These are phyloP conservation scores for Populus tomentosa DNA, from an alignment of 441 rosid species.

Conservation along the genomic window DNA sequence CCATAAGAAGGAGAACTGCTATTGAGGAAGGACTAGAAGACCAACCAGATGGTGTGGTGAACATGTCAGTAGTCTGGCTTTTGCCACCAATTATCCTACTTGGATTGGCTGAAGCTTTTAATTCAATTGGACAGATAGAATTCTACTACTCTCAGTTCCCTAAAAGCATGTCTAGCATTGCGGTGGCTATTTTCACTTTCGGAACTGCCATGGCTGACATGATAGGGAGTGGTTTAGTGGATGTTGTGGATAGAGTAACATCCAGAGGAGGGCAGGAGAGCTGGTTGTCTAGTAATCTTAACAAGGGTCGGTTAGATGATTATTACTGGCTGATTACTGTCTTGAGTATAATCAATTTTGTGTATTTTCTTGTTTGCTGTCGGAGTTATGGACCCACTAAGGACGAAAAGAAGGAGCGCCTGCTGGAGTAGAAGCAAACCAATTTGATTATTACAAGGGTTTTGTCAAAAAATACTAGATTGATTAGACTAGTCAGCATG, in stretches of 20 bases:
- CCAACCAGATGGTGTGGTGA: slow-evolving; percentile 19
- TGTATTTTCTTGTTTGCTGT: slow-evolving; percentile 33
- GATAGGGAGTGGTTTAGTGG: slow-evolving; percentile 32
- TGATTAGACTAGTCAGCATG: too few relatives aligned
- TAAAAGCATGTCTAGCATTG: slow-evolving; percentile 51
- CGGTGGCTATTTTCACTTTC: slow-evolving; percentile 30
- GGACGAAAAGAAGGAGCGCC: not conserved
- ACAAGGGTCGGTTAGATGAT: slow-evolving; percentile 44
- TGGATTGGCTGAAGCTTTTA: slow-evolving; percentile 48
- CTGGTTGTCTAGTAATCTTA: slow-evolving; percentile 39
- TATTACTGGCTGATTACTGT: slow-evolving; percentile 37
- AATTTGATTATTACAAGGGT: not conserved
- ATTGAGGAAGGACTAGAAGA: slow-evolving; percentile 26
- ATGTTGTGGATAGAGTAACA: slow-evolving; percentile 29
- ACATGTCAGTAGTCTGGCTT: slow-evolving; percentile 58
- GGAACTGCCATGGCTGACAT: slow-evolving; percentile 27
- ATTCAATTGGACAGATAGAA: slow-evolving; percentile 40
- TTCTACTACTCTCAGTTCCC: slow-evolving; percentile 60
- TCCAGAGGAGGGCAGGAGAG: slow-evolving; percentile 25
- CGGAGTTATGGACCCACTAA: slow-evolving; percentile 36
- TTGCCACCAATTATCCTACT: slow-evolving; percentile 30
- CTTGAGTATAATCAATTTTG: slow-evolving; percentile 31
- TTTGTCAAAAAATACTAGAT: too few relatives aligned
- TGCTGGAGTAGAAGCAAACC: not conserved
- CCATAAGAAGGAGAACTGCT: slow-evolving; percentile 23